A percentile compares a stretch with the other conserved stretches of the same genome.
Conservation (phyloP, 78 protist species). For the Cyanophora paradoxa region DNA sequence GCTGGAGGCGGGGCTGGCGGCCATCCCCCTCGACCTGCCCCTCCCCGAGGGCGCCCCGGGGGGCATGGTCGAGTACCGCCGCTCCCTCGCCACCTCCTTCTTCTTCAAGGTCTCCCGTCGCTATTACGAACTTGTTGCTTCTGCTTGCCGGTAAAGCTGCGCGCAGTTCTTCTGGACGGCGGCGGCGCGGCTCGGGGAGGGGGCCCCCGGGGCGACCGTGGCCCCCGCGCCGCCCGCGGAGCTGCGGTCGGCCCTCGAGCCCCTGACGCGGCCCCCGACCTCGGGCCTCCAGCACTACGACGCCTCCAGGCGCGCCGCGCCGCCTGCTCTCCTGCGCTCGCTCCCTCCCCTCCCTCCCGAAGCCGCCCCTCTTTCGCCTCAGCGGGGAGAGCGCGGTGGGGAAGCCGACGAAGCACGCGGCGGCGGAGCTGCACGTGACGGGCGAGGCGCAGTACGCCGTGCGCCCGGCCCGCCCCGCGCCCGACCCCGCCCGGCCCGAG, state of each 20-base stretch:
- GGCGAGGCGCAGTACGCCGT: slow-evolving; percentile 38
- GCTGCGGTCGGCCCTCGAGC: background rate
- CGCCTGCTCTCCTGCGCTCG: too few species aligned
- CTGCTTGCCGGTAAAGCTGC: too few species aligned
- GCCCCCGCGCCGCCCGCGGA: slow-evolving; percentile 3
- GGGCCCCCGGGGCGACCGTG: background rate
- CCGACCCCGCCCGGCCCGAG: too few species aligned
- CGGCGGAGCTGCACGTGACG: slow-evolving; percentile 2
- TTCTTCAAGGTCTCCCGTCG: slow-evolving; percentile 68
- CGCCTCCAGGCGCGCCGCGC: too few species aligned
- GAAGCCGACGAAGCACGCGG: background rate
- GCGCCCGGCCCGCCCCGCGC: too few species aligned
- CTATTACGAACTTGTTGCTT: background rate
- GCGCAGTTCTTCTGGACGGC: background rate
- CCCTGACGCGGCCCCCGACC: background rate
- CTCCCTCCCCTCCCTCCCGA: too few species aligned
- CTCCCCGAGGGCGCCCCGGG: slow-evolving; percentile 51
- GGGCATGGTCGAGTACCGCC: slow-evolving; percentile 72
- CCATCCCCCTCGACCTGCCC: background rate
- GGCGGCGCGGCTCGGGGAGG: too few species aligned
- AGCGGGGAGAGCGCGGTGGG: slow-evolving; percentile 3
- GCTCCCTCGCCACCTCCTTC: slow-evolving; percentile 52
- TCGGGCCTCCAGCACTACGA: slow-evolving; percentile 9
- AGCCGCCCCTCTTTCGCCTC: too few species aligned
- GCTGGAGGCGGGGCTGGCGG: background rate